These are phyloP conservation scores for Diaporthe eres DNA, from an alignment of 2,329 filamentous ascomycete species.

Conservation along the genomic window DNA sequence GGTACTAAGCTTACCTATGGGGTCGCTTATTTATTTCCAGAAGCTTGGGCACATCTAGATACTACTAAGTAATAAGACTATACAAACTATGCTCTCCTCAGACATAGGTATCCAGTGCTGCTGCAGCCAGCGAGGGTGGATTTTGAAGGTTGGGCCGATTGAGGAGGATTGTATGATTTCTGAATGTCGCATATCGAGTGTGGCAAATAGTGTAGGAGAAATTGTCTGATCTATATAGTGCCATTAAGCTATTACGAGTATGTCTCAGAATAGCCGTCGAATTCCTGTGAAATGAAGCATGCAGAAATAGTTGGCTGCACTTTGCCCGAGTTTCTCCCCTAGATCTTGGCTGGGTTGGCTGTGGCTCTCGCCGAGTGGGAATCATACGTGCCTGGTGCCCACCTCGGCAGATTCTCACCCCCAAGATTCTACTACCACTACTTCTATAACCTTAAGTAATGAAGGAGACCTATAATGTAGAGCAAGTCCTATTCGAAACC, in stretches of 20 bases:
- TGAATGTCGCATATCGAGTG: not conserved
- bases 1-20: not conserved
- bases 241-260: not conserved
- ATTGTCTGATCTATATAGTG: not conserved
- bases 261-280: not conserved
- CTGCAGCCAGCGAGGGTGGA: not conserved
- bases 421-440: not conserved
- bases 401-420: not conserved
- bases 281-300: not conserved
- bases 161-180: not conserved
- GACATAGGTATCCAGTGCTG: not conserved
- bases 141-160: not conserved
- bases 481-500: not conserved
- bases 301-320: not conserved
- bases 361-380: not conserved
- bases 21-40: too few relatives aligned
- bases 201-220: too few relatives aligned
- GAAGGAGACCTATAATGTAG: not conserved
- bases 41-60: not conserved
- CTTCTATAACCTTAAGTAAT: not conserved
- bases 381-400: not conserved
- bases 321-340: not conserved
- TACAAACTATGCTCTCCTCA: too few relatives aligned
- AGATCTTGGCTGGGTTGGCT: not conserved
- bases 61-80: not conserved